phyloP scores from a whole-genome alignment of 306 rosid genomes.

The Hylodesmum podocarpum region DNA sequence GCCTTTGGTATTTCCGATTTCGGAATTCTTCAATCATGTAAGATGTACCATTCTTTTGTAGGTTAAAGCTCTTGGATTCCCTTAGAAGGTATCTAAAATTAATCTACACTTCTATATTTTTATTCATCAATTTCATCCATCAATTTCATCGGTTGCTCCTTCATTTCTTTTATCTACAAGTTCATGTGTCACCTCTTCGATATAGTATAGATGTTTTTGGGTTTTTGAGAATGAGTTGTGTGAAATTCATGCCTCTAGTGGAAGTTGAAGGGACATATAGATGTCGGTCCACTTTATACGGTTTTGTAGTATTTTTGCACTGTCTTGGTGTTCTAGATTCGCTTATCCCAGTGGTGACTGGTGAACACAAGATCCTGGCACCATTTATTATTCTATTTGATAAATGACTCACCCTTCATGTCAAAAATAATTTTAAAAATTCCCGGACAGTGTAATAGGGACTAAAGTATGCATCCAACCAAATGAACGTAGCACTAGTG shows the following conservation, averaged over 20 bases:
- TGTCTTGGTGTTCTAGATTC: background rate
- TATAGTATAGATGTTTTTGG: background rate
- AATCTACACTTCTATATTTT: conserved; percentile 20
- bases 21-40: conserved; percentile 37
- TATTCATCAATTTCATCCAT: background rate
- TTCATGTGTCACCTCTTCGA: background rate
- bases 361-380: background rate
- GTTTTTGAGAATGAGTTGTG: background rate
- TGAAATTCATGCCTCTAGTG: background rate
- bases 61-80: conserved; percentile 40
- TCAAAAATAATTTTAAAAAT: background rate
- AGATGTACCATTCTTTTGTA: conserved; percentile 60
- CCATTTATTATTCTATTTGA: background rate
- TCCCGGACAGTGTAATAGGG: background rate
- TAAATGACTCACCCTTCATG: background rate
- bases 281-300: background rate
- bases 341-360: background rate
- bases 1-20: conserved; percentile 33
- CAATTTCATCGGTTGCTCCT: background rate
- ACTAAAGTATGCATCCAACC: background rate
- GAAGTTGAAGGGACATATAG: background rate
- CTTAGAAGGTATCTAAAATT: conserved; percentile 22
- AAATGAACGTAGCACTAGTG: background rate
- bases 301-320: background rate
- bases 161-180: background rate